Percentiles rank a stretch among this genome's conserved stretches.
phyloP scores from a whole-genome alignment of 176 grass and related monocot genomes.

The Themeda triandra region DNA sequence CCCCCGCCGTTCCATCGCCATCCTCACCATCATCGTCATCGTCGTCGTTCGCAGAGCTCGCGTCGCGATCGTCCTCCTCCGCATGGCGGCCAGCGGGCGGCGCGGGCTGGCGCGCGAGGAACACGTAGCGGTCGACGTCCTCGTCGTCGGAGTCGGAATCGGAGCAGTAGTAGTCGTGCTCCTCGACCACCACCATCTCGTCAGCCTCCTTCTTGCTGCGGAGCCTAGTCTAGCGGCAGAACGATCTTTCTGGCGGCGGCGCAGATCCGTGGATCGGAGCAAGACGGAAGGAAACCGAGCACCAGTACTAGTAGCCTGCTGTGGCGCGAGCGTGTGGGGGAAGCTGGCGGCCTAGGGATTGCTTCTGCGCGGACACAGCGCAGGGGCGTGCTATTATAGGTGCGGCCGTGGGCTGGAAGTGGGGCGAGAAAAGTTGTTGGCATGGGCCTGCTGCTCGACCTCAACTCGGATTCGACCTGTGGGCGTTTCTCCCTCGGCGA shows the following conservation, averaged over 20 bases:
- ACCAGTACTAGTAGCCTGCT: neutral
- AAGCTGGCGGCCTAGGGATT: neutral
- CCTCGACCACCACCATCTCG: neutral
- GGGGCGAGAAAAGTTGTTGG: neutral
- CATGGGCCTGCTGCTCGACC: neutral
- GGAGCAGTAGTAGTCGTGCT: neutral
- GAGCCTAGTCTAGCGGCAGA: neutral
- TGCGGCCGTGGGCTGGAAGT: neutral
- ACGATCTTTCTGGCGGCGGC: neutral
- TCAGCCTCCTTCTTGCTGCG: neutral
- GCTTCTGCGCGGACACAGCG: neutral
- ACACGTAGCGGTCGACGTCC: constrained; percentile 37
- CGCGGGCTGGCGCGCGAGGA: constrained; percentile 33
- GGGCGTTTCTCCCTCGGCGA: neutral
- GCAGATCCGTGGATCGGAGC: neutral
- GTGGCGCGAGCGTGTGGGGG: neutral
- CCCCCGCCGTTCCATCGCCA: neutral
- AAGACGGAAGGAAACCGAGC: neutral
- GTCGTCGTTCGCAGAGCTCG: neutral
- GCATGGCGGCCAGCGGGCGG: neutral
- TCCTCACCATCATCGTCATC: neutral
- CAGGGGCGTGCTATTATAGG: neutral
- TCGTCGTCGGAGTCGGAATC: neutral
- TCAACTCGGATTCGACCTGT: neutral
- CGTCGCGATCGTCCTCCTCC: neutral